Conservation (phyloP, 441 rosid species). For the Gossypium schwendimanii region DNA sequence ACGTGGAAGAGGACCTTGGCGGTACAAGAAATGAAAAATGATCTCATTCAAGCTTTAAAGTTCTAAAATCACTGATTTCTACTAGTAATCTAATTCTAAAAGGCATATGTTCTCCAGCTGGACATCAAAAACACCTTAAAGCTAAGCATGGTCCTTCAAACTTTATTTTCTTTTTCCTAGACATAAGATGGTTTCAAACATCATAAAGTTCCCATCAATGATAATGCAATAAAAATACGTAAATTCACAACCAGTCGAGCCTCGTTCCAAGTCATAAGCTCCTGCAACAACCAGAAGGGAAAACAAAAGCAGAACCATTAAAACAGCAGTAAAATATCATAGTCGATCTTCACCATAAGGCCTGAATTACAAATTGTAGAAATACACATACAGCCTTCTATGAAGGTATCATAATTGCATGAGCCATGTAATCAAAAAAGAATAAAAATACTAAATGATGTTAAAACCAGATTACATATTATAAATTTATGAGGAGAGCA, state of each 20-base stretch:
- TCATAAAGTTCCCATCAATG: background rate
- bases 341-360: background rate
- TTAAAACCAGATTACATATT: background rate
- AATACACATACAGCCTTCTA: background rate
- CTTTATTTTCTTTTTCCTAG: background rate
- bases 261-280: background rate
- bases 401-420: background rate
- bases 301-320: background rate
- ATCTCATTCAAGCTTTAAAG: background rate
- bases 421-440: background rate
- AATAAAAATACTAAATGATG: no score
- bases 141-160: conserved; percentile 10
- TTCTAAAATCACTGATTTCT: background rate
- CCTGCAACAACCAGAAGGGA: background rate
- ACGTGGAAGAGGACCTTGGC: no score
- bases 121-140: background rate
- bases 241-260: background rate
- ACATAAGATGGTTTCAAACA: background rate
- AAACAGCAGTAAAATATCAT: background rate
- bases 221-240: background rate
- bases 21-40: no score
- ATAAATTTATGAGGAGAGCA: background rate
- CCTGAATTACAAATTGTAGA: background rate
- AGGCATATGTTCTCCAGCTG: background rate
- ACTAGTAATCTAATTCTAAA: background rate